These are phyloP conservation scores for Lepidium campestre DNA, from an alignment of 441 rosid species.

Conservation along the genomic window DNA sequence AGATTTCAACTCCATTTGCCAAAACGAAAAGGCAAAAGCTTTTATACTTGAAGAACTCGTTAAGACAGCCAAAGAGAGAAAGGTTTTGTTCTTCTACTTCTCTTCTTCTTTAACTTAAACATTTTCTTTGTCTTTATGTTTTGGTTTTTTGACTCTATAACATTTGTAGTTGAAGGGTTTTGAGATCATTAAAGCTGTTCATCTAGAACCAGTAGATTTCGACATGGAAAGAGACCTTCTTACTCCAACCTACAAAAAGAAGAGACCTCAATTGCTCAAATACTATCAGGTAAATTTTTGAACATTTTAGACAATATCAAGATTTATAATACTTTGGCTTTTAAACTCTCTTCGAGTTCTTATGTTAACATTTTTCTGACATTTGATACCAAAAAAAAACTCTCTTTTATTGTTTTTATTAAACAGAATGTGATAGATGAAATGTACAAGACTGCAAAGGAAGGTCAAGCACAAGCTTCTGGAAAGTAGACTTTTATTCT, in stretches of 20 bases:
- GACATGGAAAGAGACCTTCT: slow-evolving; percentile 87
- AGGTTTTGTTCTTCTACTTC: slow-evolving; percentile 37
- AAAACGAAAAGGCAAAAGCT: slow-evolving; percentile 58
- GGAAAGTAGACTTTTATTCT: slow-evolving; percentile 12
- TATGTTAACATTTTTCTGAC: too few species aligned
- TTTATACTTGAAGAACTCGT: slow-evolving; percentile 61
- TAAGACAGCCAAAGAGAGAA: slow-evolving; percentile 60
- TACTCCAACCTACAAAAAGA: slow-evolving; percentile 92
- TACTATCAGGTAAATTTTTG: slow-evolving; percentile 58
- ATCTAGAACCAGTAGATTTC: slow-evolving; percentile 79
- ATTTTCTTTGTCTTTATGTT: neutral
- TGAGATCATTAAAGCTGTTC: slow-evolving; percentile 71
- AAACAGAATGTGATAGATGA: slow-evolving; percentile 55
- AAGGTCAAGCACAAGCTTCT: slow-evolving; percentile 34
- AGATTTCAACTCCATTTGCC: slow-evolving; percentile 63
- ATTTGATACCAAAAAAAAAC: too few species aligned
- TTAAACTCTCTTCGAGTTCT: too few species aligned
- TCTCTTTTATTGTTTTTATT: neutral
- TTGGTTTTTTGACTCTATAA: neutral
- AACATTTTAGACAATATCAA: neutral
- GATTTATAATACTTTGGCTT: neutral
- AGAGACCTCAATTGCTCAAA: slow-evolving; percentile 87
- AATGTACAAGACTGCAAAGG: slow-evolving; percentile 60
- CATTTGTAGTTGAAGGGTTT: slow-evolving; percentile 77
- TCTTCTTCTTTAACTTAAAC: neutral